Percentiles rank a stretch among this genome's conserved stretches.
Conservation (phyloP, 257 asterid species). For the Nicotiana tomentosiformis region DNA sequence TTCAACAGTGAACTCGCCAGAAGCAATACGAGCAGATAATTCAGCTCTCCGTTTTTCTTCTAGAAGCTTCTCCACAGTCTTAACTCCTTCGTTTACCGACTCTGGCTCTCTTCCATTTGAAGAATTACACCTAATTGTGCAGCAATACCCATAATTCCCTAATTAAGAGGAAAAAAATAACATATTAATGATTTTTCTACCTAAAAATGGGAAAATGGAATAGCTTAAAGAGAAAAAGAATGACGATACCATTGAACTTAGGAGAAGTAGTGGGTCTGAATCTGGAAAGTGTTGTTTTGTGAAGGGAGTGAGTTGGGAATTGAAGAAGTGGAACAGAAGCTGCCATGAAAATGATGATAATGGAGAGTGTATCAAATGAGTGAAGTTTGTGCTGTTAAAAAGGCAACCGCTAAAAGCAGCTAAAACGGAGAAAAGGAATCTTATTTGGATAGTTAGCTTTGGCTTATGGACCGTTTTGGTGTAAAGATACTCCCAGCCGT, state of each 20-base stretch:
- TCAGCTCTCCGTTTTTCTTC: constrained; percentile 71
- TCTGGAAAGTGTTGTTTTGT: constrained; percentile 13
- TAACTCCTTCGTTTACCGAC: constrained; percentile 34
- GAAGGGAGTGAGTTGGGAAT: constrained; percentile 34
- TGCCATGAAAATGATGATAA: constrained; percentile 37
- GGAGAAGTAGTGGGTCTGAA: constrained; percentile 4
- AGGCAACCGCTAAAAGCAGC: constrained; percentile 2
- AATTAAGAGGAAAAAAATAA: not conserved
- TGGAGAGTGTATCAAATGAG: not conserved
- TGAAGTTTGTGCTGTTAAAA: not conserved
- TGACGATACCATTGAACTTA: constrained; percentile 11
- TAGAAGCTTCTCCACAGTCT: constrained; percentile 51
- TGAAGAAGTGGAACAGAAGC: constrained; percentile 45
- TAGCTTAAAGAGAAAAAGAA: not conserved
- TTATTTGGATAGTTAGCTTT: no score
- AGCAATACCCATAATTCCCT: constrained; percentile 25
- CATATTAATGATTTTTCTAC: not conserved
- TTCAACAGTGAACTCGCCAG: constrained; percentile 77
- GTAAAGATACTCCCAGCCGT: not conserved
- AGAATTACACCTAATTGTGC: constrained; percentile 37
- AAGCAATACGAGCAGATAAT: constrained; percentile 81
- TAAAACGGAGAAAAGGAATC: not conserved
- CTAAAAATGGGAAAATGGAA: not conserved
- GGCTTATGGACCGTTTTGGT: not conserved
- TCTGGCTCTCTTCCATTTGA: constrained; percentile 43